Evolutionary conservation across 345 rosid genomes (phyloP).

Genomic region (Balakata baccata): DNA sequence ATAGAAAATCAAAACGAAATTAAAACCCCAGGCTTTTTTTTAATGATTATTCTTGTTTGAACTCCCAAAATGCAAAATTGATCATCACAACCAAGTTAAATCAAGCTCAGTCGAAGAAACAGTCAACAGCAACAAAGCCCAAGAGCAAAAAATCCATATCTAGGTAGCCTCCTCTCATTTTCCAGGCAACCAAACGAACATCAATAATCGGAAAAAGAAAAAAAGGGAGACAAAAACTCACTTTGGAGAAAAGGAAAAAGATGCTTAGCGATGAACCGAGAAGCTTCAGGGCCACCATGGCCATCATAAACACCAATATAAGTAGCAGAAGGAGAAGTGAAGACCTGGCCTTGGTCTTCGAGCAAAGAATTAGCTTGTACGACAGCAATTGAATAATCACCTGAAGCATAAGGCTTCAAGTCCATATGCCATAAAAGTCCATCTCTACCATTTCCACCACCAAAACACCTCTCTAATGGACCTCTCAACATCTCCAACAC

Average conservation of each 20-base stretch:
- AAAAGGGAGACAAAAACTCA: conserved; percentile 11
- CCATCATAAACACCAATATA: conserved; percentile 69
- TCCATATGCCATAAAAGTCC: conserved; percentile 49
- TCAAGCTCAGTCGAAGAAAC: neutral
- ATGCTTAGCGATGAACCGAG: conserved; percentile 49
- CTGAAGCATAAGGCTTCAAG: conserved; percentile 56
- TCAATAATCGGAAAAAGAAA: neutral
- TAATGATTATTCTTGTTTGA: neutral
- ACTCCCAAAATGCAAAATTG: neutral
- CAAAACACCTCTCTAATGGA: conserved; percentile 45
- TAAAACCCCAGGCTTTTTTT: neutral
- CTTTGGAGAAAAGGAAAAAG: conserved; percentile 48
- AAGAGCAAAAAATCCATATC: neutral
- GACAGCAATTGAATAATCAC: conserved; percentile 58
- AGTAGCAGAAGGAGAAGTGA: conserved; percentile 59
- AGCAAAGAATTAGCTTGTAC: conserved; percentile 60
- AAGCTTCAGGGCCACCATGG: conserved; percentile 68
- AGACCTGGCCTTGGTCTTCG: conserved; percentile 68
- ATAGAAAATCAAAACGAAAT: neutral
- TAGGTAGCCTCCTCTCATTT: neutral
- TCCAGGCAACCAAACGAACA: conserved; percentile 2
- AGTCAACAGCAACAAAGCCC: neutral
- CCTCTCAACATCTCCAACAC: conserved; percentile 39
- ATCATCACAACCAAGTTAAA: neutral
- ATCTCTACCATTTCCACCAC: conserved; percentile 37